Base-by-base conservation (phyloP, 2,329 filamentous ascomycete species). In the Sclerotinia nivalis region DNA sequence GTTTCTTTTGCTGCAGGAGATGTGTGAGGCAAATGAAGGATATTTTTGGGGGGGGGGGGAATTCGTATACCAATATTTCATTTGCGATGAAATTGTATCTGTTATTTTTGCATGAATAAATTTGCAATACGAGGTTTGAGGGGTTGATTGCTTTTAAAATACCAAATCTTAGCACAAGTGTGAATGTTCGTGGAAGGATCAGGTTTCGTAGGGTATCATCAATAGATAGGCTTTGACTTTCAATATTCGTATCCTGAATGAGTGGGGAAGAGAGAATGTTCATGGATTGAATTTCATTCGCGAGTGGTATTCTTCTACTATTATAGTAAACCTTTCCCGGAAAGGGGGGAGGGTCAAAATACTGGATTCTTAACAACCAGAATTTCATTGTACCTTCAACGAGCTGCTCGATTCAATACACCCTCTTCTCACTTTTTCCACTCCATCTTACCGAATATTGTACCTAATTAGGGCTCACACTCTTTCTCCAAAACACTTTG, bases 101-200 rank as follows among this genome's bases (percentile, higher is more conserved):
- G 66, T 15, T 8, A 49, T 43, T 64, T 18, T 6, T 43, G 47
- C 61, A 65, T 65, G 34, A 54, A 28, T 13, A 52, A 52, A 52
- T 37, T 65, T 43, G 34, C 47, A 65, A 65, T 49, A 65, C 61
- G 61, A 65, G 61, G 47, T 65, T 52, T 40, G n/a, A n/a, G 61
- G 15, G 34, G 9, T 12, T 43, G 34, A 22, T 25, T 31, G 25
- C 22, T 40, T 50, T 64, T 28, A 9, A 12, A 52, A 64, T 50
- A 20, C 31, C 22, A 40, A 64, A 50, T 50, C 5, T n/a, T 52
- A 28, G 37, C 47, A 65, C 61, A 52, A 65, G 47, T 52, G 61
- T 65, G 47, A 28, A 43, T 43, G 34, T 52, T 52, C 12, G 61
- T 28, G 10, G 18, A 37, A 9, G n/a, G 4, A n/a, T 9, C 34